Evolutionary conservation across 2,329 filamentous ascomycete genomes (phyloP).

Genomic region (Apiospora pterosperma): DNA sequence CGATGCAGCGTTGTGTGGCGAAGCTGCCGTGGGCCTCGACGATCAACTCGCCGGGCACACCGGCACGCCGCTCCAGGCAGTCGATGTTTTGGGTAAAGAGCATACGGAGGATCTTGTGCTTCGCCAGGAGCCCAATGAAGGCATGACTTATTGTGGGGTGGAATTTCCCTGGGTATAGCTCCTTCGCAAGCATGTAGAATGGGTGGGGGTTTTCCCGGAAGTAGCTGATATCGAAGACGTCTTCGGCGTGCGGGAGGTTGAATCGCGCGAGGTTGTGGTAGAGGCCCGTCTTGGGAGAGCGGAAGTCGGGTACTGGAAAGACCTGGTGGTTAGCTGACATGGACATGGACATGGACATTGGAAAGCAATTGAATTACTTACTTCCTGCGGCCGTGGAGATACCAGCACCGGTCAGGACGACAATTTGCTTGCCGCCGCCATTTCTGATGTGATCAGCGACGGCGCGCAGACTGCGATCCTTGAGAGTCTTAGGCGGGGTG

Average conservation of each 20-base stretch:
- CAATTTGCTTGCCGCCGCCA: slow-evolving; percentile 65
- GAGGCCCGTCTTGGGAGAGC: slow-evolving; percentile 87
- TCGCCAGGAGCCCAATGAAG: slow-evolving; percentile 79
- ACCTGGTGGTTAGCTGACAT: slow-evolving; percentile 22
- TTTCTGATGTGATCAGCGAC: slow-evolving; percentile 79
- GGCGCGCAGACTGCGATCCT: slow-evolving; percentile 65
- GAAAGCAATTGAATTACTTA: slow-evolving; percentile 27
- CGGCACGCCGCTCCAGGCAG: slow-evolving; percentile 84
- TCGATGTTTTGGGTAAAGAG: slow-evolving; percentile 98
- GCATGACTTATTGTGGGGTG: slow-evolving; percentile 85
- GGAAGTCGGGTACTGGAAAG: slow-evolving; percentile 79
- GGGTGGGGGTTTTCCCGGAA: slow-evolving; percentile 81
- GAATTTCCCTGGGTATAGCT: slow-evolving; percentile 88
- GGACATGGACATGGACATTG: background rate
- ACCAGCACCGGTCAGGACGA: slow-evolving; percentile 88
- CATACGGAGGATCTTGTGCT: slow-evolving; percentile 75
- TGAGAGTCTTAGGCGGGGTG: slow-evolving; percentile 61
- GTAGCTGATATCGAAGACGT: slow-evolving; percentile 89
- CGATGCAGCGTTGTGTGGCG: slow-evolving; percentile 85
- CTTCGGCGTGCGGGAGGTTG: slow-evolving; percentile 84
- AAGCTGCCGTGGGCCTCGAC: slow-evolving; percentile 96
- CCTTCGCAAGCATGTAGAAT: slow-evolving; percentile 88
- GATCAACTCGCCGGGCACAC: slow-evolving; percentile 76
- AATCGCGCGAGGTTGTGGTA: slow-evolving; percentile 89
- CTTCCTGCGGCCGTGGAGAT: slow-evolving; percentile 73